Conservation (phyloP, 495 filamentous ascomycete genomes). For the Bacidia rubella region DNA sequence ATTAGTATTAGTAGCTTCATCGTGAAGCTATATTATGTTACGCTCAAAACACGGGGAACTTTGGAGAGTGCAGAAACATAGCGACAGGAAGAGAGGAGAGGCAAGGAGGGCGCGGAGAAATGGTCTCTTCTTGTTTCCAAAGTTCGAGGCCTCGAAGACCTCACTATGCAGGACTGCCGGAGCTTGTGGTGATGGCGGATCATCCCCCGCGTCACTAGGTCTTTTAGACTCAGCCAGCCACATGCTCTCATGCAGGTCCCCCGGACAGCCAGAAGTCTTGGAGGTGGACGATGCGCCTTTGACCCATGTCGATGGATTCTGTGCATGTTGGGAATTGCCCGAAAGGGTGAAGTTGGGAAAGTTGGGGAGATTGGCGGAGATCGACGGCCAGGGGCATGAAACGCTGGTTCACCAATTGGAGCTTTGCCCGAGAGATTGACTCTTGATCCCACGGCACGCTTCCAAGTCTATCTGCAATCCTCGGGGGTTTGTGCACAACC, state of each 20-base stretch:
- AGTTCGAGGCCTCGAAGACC: neutral
- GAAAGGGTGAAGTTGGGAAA: neutral
- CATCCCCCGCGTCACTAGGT: neutral
- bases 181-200: neutral
- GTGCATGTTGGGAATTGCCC: neutral
- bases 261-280: neutral
- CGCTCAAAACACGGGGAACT: too few species aligned
- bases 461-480: neutral
- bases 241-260: neutral
- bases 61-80: too few species aligned
- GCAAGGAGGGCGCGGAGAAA: too few species aligned
- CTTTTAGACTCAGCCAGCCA: neutral
- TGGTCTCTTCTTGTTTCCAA: too few species aligned
- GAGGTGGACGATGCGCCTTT: neutral
- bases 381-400: neutral
- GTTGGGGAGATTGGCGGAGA: neutral
- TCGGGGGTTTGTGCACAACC: neutral
- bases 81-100: too few species aligned
- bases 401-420: neutral
- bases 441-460: neutral
- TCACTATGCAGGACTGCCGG: neutral
- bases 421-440: neutral
- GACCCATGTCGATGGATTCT: neutral
- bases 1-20: neutral
- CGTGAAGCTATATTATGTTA: neutral